Conservation (phyloP, 495 filamentous ascomycete species). For the Apiosordaria backusii region DNA sequence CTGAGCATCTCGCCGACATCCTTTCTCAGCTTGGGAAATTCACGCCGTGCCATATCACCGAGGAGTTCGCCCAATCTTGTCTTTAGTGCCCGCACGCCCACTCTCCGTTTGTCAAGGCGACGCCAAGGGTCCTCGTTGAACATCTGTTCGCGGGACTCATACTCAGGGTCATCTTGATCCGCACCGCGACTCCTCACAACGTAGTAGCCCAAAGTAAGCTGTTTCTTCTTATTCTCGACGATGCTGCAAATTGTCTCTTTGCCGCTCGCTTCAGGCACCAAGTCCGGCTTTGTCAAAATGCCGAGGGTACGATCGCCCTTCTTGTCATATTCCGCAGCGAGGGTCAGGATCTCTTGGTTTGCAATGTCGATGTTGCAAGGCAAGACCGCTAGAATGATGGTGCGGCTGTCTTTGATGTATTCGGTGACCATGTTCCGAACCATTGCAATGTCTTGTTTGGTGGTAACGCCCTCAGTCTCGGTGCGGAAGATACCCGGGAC, state of each 20-base stretch:
- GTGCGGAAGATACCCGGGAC: conserved; percentile 62
- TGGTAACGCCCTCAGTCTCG: conserved; percentile 45
- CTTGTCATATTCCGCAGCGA: conserved; percentile 49
- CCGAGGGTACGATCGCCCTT: conserved; percentile 52
- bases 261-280: conserved; percentile 47
- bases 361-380: conserved; percentile 57
- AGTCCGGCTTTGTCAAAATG: conserved; percentile 59
- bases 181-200: conserved; percentile 55
- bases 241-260: conserved; percentile 42
- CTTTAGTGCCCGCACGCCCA: conserved; percentile 49
- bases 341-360: conserved; percentile 56
- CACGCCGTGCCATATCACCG: conserved; percentile 39
- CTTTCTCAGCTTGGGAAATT: conserved; percentile 46
- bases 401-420: conserved; percentile 45
- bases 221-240: conserved; percentile 38
- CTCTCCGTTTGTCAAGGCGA: conserved; percentile 39
- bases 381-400: conserved; percentile 56
- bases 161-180: conserved; percentile 15
- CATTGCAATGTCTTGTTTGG: conserved; percentile 45
- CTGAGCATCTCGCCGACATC: conserved; percentile 43
- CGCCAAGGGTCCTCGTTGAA: conserved; percentile 42
- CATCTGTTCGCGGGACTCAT: conserved; percentile 25
- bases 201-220: conserved; percentile 51
- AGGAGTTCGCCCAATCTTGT: conserved; percentile 42
- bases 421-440: conserved; percentile 52